A percentile compares a stretch with the other conserved stretches of the same genome.
Conservation (phyloP, 139 green algal genomes). For the Eudorina sp. region DNA sequence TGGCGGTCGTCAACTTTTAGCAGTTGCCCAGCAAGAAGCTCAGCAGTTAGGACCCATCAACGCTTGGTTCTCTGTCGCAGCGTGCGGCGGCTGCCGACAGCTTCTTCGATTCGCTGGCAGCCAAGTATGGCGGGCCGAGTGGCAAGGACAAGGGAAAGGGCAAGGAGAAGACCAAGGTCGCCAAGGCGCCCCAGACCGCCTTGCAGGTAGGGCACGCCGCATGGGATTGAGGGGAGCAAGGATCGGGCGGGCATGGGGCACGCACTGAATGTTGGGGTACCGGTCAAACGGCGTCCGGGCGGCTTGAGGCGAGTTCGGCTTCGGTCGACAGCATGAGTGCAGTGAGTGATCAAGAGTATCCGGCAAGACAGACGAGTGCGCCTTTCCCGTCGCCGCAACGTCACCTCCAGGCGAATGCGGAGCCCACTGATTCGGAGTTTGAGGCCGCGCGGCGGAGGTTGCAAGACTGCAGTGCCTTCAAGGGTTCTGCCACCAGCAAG, state of each 20-base stretch:
- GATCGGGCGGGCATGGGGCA: no score
- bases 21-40: no score
- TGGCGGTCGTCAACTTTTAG: no score
- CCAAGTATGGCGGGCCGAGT: slow-evolving; percentile 57
- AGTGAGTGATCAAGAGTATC: no score
- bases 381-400: no score
- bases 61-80: not conserved
- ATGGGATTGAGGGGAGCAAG: no score
- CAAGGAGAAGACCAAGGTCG: slow-evolving; percentile 37
- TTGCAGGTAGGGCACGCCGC: not conserved
- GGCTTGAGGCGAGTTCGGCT: no score
- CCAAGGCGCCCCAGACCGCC: not conserved
- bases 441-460: slow-evolving; percentile 43
- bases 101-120: slow-evolving; percentile 61
- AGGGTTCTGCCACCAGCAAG: not conserved
- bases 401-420: not conserved
- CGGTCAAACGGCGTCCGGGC: no score
- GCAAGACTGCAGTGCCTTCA: not conserved
- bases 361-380: no score
- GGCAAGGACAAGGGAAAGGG: not conserved
- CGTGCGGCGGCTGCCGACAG: slow-evolving; percentile 27
- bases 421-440: slow-evolving; percentile 73
- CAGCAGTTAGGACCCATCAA: no score
- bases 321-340: no score
- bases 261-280: no score